A percentile compares a stretch with the other conserved stretches of the same genome.
phyloP scores from a whole-genome alignment of 1,284 basidiomycete species.

The Ceratobasidium sp. region DNA sequence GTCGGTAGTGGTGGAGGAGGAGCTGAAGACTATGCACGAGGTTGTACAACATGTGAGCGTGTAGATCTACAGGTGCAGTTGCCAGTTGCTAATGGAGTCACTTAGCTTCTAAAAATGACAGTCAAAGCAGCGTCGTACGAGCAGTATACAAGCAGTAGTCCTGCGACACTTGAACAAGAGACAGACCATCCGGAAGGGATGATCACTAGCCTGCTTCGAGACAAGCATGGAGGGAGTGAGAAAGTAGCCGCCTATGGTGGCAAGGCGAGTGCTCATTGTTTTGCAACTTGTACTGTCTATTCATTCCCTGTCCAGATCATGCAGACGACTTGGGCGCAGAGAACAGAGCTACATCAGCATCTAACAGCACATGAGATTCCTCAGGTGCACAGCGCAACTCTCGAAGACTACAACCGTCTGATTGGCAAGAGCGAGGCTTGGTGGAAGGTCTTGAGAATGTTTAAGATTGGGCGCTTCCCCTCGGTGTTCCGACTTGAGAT shows the following conservation, averaged over 20 bases:
- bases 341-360: background rate
- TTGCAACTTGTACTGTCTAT: too few relatives aligned
- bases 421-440: background rate
- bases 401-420: background rate
- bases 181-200: constrained; percentile 1
- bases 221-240: background rate
- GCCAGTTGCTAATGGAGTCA: background rate
- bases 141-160: too few relatives aligned
- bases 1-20: background rate
- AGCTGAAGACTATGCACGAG: background rate
- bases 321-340: background rate
- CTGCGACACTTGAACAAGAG: too few relatives aligned
- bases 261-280: too few relatives aligned
- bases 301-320: background rate
- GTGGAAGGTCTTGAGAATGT: background rate
- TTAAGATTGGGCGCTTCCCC: background rate
- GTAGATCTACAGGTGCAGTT: background rate
- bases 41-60: background rate
- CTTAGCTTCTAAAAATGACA: background rate
- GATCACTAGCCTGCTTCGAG: background rate
- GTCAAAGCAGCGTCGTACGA: too few relatives aligned
- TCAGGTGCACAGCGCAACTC: background rate
- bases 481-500: background rate
- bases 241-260: too few relatives aligned
- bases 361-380: background rate